Percentiles rank a stretch among this genome's conserved stretches.
phyloP scores from a whole-genome alignment of 805 yeast species.

The Candida boleticola region DNA sequence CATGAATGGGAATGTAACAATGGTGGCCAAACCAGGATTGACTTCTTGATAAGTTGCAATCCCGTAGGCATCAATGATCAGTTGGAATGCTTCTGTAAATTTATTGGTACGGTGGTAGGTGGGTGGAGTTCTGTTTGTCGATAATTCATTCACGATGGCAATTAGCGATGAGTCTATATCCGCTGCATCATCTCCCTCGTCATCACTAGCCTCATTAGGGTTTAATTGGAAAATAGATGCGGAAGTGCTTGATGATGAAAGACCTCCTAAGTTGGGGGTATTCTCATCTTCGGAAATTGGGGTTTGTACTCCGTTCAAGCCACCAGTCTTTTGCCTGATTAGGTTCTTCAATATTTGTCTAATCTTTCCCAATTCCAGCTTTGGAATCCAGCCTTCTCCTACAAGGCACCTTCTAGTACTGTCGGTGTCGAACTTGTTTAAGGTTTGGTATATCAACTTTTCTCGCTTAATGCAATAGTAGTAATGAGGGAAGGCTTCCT shows the following conservation, averaged over 20 bases:
- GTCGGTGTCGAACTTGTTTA: slow-evolving; percentile 70
- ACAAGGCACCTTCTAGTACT: slow-evolving; percentile 61
- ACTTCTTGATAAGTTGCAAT: slow-evolving; percentile 73
- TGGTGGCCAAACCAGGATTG: slow-evolving; percentile 72
- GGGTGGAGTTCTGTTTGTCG: slow-evolving; percentile 68
- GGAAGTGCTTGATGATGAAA: background rate
- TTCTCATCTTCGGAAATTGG: background rate
- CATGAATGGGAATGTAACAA: slow-evolving; percentile 77
- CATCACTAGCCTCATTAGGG: slow-evolving; percentile 7
- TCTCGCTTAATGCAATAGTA: slow-evolving; percentile 46
- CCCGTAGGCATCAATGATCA: slow-evolving; percentile 75
- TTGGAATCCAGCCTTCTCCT: slow-evolving; percentile 77
- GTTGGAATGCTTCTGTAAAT: slow-evolving; percentile 67
- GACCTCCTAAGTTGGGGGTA: background rate
- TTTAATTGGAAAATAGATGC: slow-evolving; percentile 1
- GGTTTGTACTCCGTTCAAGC: background rate
- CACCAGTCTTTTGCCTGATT: slow-evolving; percentile 35
- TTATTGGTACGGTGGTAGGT: slow-evolving; percentile 70
- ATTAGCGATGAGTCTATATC: slow-evolving; percentile 20
- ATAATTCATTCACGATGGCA: slow-evolving; percentile 55
- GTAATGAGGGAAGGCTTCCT: slow-evolving; percentile 33
- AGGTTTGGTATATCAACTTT: slow-evolving; percentile 53
- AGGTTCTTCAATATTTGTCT: slow-evolving; percentile 40
- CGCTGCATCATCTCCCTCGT: slow-evolving; percentile 15
- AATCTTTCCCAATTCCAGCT: slow-evolving; percentile 41